A percentile compares a stretch with the other conserved stretches of the same genome.
These are phyloP conservation scores for Colletotrichum filicis DNA, from an alignment of 2,329 filamentous ascomycete species.

Conservation along the genomic window DNA sequence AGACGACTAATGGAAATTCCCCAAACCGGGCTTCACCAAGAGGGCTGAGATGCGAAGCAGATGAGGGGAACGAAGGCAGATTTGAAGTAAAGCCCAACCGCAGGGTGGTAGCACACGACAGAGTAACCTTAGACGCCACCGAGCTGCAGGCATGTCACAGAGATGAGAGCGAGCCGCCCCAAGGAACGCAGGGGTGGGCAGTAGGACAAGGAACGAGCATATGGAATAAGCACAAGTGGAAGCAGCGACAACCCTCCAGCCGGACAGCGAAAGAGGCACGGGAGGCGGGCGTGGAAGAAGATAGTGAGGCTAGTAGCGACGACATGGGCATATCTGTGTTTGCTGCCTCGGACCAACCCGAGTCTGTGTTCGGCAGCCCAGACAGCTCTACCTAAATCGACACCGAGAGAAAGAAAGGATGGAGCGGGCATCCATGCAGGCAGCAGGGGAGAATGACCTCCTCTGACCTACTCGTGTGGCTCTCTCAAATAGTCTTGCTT, in stretches of 20 bases:
- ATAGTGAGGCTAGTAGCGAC: conserved; percentile 11
- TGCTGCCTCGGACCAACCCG: neutral
- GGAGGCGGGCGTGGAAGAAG: neutral
- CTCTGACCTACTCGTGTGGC: neutral
- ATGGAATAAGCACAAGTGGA: neutral
- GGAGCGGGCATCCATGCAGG: conserved; percentile 14
- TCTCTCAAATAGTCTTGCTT: neutral
- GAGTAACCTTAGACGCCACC: neutral
- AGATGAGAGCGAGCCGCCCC: conserved; percentile 19
- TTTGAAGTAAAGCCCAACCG: conserved; percentile 20
- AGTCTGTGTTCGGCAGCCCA: neutral
- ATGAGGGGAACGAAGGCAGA: conserved; percentile 11
- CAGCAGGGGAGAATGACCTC: conserved; percentile 17
- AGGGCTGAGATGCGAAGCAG: neutral
- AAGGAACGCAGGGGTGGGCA: conserved; percentile 2
- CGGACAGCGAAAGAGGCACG: neutral
- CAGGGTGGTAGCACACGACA: conserved; percentile 1
- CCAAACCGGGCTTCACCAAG: conserved; percentile 19
- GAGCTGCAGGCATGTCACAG: neutral
- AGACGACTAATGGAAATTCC: conserved; percentile 20
- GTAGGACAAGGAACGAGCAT: neutral
- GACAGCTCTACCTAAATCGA: conserved; percentile 3
- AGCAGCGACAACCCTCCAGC: neutral
- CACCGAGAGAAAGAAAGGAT: conserved; percentile 12
- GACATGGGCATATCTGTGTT: neutral